Evolutionary conservation across 768 basidiomycete genomes (phyloP).

Genomic region (Tricholoma furcatifolium): DNA sequence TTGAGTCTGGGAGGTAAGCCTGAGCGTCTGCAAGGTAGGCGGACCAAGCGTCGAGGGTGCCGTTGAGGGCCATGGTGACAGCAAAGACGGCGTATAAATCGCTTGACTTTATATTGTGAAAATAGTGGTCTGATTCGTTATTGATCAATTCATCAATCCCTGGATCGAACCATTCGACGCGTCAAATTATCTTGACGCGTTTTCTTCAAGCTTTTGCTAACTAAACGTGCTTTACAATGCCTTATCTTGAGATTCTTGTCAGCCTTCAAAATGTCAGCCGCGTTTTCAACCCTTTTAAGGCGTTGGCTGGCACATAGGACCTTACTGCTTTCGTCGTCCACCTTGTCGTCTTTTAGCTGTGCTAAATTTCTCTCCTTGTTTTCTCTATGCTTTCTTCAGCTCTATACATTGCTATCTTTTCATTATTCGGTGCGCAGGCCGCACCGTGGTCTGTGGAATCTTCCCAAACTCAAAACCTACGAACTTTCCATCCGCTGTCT

Average conservation of each 20-base stretch:
- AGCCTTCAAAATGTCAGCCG: not conserved
- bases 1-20: slow-evolving; percentile 32
- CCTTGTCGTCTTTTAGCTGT: not conserved
- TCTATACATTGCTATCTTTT: not conserved
- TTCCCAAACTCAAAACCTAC: not conserved
- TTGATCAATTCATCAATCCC: no score
- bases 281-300: not conserved
- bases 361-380: not conserved
- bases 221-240: not conserved
- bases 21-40: slow-evolving; percentile 42
- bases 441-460: not conserved
- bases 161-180: no score
- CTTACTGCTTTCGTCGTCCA: not conserved
- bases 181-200: no score
- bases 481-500: not conserved
- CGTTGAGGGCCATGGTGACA: slow-evolving; percentile 40
- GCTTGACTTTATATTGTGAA: slow-evolving; percentile 8
- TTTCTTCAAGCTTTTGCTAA: no score
- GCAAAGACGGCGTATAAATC: slow-evolving; percentile 3
- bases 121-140: not conserved
- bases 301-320: not conserved
- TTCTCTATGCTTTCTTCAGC: not conserved
- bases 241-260: no score
- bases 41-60: slow-evolving; percentile 43
- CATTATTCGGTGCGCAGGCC: not conserved